A percentile compares a stretch with the other conserved stretches of the same genome.
Evolutionary conservation across 2,329 filamentous ascomycete genomes (phyloP).

Genomic region (Xylariaceae sp.): DNA sequence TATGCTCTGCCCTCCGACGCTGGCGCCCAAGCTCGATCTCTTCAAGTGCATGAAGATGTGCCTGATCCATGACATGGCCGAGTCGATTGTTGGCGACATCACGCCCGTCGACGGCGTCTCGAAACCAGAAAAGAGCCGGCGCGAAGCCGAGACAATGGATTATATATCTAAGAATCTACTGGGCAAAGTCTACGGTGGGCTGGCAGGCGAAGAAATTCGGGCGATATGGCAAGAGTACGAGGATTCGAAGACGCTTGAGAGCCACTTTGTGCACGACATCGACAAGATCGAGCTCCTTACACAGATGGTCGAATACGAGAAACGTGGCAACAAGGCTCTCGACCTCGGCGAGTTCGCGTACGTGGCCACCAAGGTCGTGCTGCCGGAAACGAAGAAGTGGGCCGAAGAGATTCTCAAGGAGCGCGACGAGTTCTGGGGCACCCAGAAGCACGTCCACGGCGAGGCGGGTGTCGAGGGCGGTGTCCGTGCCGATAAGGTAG

Average conservation of each 20-base stretch:
- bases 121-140: slow-evolving; percentile 82
- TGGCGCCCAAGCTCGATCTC: slow-evolving; percentile 69
- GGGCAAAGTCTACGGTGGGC: slow-evolving; percentile 66
- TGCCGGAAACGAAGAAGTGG: slow-evolving; percentile 79
- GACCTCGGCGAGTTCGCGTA: slow-evolving; percentile 84
- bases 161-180: slow-evolving; percentile 73
- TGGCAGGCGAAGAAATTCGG: slow-evolving; percentile 63
- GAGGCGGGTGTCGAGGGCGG: slow-evolving; percentile 38
- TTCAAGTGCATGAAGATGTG: slow-evolving; percentile 90
- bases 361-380: slow-evolving; percentile 65
- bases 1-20: slow-evolving; percentile 76
- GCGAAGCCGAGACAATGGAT: slow-evolving; percentile 87
- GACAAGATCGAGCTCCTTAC: slow-evolving; percentile 94
- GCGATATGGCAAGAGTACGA: slow-evolving; percentile 95
- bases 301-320: slow-evolving; percentile 97
- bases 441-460: slow-evolving; percentile 42
- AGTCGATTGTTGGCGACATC: slow-evolving; percentile 91
- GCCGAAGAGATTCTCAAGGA: slow-evolving; percentile 70
- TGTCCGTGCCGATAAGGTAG: slow-evolving; percentile 32
- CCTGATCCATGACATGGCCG: slow-evolving; percentile 95
- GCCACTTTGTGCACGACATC: slow-evolving; percentile 88
- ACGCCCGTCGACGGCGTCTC: slow-evolving; percentile 82
- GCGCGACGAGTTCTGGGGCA: slow-evolving; percentile 66
- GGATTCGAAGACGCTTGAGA: slow-evolving; percentile 75
- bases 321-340: slow-evolving; percentile 54